Base-by-base conservation (phyloP, 2,329 filamentous ascomycete genomes). In the Karstenula rhodostoma region DNA sequence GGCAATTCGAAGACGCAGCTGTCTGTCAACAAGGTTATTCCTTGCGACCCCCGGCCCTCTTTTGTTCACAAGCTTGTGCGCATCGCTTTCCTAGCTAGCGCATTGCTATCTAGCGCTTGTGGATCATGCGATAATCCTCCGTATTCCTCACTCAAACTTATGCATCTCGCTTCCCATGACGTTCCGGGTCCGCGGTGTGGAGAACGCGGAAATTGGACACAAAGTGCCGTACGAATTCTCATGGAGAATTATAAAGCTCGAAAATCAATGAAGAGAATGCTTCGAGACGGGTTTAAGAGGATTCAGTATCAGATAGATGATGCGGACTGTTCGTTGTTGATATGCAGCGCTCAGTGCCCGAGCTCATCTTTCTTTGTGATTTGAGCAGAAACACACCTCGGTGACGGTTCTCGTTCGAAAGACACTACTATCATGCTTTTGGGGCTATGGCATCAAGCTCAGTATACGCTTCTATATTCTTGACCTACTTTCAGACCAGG, bases 91-190 rank as follows among this genome's bases (percentile, higher is more conserved):
- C 17, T 40, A 15, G 17, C 37, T 17, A 17, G n/a, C 37, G 17
- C 37, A n/a, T 40, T 40, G 17, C n/a, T 40, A n/a, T 40, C 37
- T 40, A 40, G 37, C 37, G 37, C 37, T 40, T 35, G 47, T 48
- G 29, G 27, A 40, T 40, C 37, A 33, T 27, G 47, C 47, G 47
- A 49, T 4, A 4, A 49, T 49, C 8, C n/a, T 35, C 27, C 47
- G 25, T 49, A 32, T n/a, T 3, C 27, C 47, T n/a, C 29, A 17
- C 47, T n/a, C 29, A 17, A 22, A 49, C 15, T 40, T 49, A 19
- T 32, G 29, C 47, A 49, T 49, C 47, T 33, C 47, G 47, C 47
- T 49, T 49, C 27, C 27, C 27, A 27, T 17, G 47, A 49, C 32
- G 47, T 32, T 49, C 47, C n/a, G 35, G 1, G 35, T 49, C n/a